A percentile compares a stretch with the other conserved stretches of the same genome.
These are phyloP conservation scores for Vigna mungo DNA, from an alignment of 306 rosid species.

Conservation along the genomic window DNA sequence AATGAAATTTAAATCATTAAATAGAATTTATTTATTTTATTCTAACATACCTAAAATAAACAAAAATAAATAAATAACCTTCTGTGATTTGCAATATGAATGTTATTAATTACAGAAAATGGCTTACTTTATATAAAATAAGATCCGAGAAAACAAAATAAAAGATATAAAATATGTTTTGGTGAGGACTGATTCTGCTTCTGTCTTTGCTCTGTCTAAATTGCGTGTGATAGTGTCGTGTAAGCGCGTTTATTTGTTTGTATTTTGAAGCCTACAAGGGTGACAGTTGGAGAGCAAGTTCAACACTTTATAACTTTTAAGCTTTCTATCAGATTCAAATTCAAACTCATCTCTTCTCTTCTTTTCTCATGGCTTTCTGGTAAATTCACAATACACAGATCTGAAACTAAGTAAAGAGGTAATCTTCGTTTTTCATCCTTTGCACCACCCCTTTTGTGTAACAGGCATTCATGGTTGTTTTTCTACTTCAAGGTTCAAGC, in stretches of 20 bases:
- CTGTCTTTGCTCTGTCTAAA: constrained; percentile 3
- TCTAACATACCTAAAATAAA: no score
- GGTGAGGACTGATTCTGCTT: constrained; percentile 14
- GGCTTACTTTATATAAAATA: no score
- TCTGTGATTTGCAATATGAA: background rate
- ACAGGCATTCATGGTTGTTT: background rate
- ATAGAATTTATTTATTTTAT: no score
- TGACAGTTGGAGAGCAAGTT: constrained; percentile 24
- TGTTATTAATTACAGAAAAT: background rate
- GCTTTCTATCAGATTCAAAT: constrained; percentile 29
- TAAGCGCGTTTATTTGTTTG: constrained; percentile 10
- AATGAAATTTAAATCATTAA: background rate
- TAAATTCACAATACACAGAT: constrained; percentile 26
- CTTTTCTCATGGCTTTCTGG: constrained; percentile 8
- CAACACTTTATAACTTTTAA: background rate
- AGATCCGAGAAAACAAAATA: background rate
- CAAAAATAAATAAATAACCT: no score
- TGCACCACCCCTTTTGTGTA: constrained; percentile 11
- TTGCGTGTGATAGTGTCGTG: constrained; percentile 4
- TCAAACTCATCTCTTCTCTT: background rate
- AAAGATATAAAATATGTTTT: background rate
- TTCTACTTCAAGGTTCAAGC: constrained; percentile 15
- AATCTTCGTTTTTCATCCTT: background rate
- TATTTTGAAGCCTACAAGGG: background rate
- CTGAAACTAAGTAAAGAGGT: constrained; percentile 38